Base-by-base conservation (phyloP, 2,329 filamentous ascomycete species). In the Hypomyces perniciosus region DNA sequence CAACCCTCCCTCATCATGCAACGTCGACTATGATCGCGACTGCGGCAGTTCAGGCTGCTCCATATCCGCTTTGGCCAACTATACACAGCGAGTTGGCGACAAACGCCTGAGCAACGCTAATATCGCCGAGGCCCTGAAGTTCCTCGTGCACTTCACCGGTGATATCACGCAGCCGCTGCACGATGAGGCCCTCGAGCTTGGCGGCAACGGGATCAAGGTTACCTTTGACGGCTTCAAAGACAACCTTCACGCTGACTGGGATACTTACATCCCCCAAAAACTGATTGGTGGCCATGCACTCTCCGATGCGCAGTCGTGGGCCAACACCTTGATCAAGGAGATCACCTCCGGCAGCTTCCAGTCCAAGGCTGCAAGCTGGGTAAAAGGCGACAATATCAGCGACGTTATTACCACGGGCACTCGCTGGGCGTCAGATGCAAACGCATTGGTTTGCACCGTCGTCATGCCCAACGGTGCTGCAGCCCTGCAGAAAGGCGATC, bases 161-260 rank as follows among this genome's bases (percentile, higher is more conserved):
- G 80, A 81, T 59, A 75, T 81, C 49, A 75, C 77, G 48, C 75
- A 80, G 63, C 77, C 77, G 1, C 68, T 80, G 5, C 77, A 80
- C 62, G 73, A 72, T 57, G 77, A 80, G 61, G 71, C 71, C 8
- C 69, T 77, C 48, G 69, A 74, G 31, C 59, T 72, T 0, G 81
- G 81, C 37, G 81, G 79, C 3, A 84, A 62, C 49, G 33, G 45
- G 59, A 79, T 84, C 55, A 56, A 65, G 1, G 81, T 84, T 5
- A 67, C 65, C 1, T 85, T 79, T 61, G 65, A 74, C 47, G 71
- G 73, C 10, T 68, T 72, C 27, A 58, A 61, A 35, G 78, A 77
- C 29, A 85, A 85, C 61, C 70, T 85, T 5, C 82, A 85, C 62
- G 62, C 76, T 4, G 71, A 79, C 46, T 85, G 81, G 82, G 82